Base-by-base conservation (phyloP, 1,284 basidiomycete genomes). In the Earliella scabrosa region DNA sequence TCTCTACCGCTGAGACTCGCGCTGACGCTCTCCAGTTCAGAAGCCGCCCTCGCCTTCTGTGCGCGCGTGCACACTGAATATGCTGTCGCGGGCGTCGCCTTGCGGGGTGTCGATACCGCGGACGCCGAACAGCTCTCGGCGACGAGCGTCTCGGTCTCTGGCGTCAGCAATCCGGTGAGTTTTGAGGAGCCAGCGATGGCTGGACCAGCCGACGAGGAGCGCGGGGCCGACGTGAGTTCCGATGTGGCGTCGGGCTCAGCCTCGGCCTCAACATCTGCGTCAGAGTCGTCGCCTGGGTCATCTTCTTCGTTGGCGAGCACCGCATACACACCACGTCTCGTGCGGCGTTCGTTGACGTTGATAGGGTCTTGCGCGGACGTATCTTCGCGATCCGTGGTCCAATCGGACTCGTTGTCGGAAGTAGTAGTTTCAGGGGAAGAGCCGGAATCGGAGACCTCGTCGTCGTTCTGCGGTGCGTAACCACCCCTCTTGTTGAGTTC, bases 401-500 rank as follows among this genome's bases (percentile, higher is more conserved):
- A 72, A 58, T 77, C 77, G 48, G 75, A 74, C 39, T 68, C 63
- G 50, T 62, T 65, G 23, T 68, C 70, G 18, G 61, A 60, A 36
- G 58, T 53, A 34, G 56, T 50, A 26, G 54, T 56, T 38, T 50
- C 53, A n/a, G 59, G 63, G 21, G 61, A 59, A 4, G 63, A 62
- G 14, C 65, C 69, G 6, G 72, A 72, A 45, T 72, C 74, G 38
- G 71, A 72, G 11, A 71, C 69, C 48, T 81, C 82, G 41, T 82
- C 78, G 53, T 85, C 82, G 74, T 56, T 80, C 81, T 58, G 82
- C 50, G 81, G 85, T 13, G 82, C 81, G 67, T 92, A 93, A 31
- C 90, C 92, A 26, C 93, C 93, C 41, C 79, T 76, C 10, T 85
- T 84, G 36, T 77, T 83, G 73, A 81, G 82, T 75, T 96, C 93